Percentiles rank a stretch among this genome's conserved stretches.
Conservation (phyloP, 106 monocot species). For the Agapanthus africanus region DNA sequence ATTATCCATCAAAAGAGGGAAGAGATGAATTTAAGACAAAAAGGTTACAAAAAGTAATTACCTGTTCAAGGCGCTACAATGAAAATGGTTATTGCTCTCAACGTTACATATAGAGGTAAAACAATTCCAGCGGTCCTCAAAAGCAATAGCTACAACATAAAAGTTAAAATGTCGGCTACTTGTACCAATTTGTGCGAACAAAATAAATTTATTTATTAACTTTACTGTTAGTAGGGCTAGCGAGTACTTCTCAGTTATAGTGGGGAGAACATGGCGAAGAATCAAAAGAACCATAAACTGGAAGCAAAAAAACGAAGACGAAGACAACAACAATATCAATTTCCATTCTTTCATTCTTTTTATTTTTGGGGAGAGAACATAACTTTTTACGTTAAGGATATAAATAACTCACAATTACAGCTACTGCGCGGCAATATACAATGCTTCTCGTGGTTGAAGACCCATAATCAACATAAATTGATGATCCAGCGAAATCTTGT, state of each 20-base stretch:
- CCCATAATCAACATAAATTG: conserved; percentile 38
- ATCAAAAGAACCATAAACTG: conserved; percentile 13
- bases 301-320: not conserved
- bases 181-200: not conserved
- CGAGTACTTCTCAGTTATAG: not conserved
- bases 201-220: not conserved
- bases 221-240: not conserved
- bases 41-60: not conserved
- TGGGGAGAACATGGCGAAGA: conserved; percentile 1
- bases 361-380: too few species aligned
- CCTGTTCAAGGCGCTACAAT: conserved; percentile 33
- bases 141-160: conserved; percentile 32
- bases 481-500: conserved; percentile 17
- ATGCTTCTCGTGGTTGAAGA: conserved; percentile 34
- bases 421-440: conserved; percentile 47
- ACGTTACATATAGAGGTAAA: conserved; percentile 52
- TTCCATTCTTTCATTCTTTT: not conserved
- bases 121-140: conserved; percentile 61
- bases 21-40: not conserved
- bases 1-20: not conserved
- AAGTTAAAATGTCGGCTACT: not conserved
- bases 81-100: conserved; percentile 39
- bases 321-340: not conserved
- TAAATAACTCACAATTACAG: conserved; percentile 50
- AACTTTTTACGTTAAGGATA: not conserved